Percentiles rank a stretch among this genome's conserved stretches.
Conservation (phyloP, 495 filamentous ascomycete species). For the Parathielavia hyrcaniae region DNA sequence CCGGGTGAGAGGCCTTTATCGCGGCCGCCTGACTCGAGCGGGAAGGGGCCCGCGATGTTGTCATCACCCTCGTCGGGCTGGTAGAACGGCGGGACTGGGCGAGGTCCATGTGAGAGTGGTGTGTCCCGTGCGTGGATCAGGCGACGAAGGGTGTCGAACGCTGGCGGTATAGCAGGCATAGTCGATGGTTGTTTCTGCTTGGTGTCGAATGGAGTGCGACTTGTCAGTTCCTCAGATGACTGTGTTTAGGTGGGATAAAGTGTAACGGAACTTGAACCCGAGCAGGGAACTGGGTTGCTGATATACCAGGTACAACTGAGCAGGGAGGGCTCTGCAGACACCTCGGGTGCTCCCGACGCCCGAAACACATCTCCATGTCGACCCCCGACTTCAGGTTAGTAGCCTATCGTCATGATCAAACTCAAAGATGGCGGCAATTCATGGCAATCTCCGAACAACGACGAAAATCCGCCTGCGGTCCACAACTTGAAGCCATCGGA, state of each 20-base stretch:
- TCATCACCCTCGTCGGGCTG: background rate
- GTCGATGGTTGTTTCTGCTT: background rate
- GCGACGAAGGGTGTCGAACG: background rate
- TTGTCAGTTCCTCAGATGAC: background rate
- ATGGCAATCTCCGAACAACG: background rate
- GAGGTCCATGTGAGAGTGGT: background rate
- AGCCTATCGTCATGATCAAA: background rate
- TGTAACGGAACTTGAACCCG: background rate
- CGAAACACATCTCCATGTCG: background rate
- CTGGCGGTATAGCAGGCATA: background rate
- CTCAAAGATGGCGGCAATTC: background rate
- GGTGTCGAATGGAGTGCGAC: background rate
- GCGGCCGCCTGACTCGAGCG: background rate
- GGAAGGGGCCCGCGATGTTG: background rate
- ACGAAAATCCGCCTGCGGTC: background rate
- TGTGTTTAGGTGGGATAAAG: background rate
- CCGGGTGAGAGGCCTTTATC: background rate
- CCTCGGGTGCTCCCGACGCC: conserved; percentile 4
- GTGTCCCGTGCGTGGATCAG: background rate
- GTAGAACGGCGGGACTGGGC: background rate
- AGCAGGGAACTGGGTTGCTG: background rate
- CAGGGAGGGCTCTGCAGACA: no score
- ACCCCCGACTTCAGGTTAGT: background rate
- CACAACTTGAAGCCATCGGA: conserved; percentile 2
- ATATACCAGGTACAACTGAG: background rate